A percentile compares a stretch with the other conserved stretches of the same genome.
These are phyloP conservation scores for Pythium periplocum DNA, from an alignment of 352 stramenopile species.

Conservation along the genomic window DNA sequence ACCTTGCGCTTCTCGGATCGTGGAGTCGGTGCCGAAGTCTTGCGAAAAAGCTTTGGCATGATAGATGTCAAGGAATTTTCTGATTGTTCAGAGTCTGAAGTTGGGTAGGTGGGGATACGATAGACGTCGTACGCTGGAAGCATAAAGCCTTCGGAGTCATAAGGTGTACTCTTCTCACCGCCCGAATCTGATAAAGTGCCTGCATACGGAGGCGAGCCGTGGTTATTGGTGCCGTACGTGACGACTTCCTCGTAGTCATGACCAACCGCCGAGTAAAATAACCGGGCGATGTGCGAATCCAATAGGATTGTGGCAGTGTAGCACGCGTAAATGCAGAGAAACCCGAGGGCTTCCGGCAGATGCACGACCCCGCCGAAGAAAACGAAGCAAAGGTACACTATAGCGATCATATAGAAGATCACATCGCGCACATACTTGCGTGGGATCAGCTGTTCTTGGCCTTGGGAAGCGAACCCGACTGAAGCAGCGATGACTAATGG, in stretches of 20 bases:
- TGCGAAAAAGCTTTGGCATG: slow-evolving; percentile 35
- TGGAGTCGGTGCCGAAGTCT: slow-evolving; percentile 54
- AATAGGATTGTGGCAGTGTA: slow-evolving; percentile 63
- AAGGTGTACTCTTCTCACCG: slow-evolving; percentile 20
- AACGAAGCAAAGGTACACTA: slow-evolving; percentile 66
- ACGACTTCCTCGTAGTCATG: slow-evolving; percentile 27
- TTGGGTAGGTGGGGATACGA: slow-evolving; percentile 18
- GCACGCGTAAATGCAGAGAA: slow-evolving; percentile 61
- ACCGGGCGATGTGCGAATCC: slow-evolving; percentile 31
- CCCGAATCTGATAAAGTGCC: slow-evolving; percentile 4
- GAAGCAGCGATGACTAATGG: slow-evolving; percentile 54
- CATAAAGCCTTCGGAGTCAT: slow-evolving; percentile 17
- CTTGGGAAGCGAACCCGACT: slow-evolving; percentile 60
- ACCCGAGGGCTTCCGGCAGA: slow-evolving; percentile 54
- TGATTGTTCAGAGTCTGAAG: slow-evolving; percentile 53
- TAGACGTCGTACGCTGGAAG: slow-evolving; percentile 30
- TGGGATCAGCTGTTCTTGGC: slow-evolving; percentile 69
- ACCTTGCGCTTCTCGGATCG: slow-evolving; percentile 22
- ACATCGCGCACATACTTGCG: slow-evolving; percentile 74
- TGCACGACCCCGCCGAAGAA: slow-evolving; percentile 57
- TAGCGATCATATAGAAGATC: slow-evolving; percentile 59
- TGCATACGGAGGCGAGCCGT: background rate
- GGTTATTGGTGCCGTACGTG: slow-evolving; percentile 17
- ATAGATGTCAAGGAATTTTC: slow-evolving; percentile 36
- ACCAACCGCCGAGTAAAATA: slow-evolving; percentile 10